A percentile compares a stretch with the other conserved stretches of the same genome.
These are phyloP conservation scores for Linnemannia hyalina DNA, from an alignment of 192 early-diverging fungal species.

Conservation along the genomic window DNA sequence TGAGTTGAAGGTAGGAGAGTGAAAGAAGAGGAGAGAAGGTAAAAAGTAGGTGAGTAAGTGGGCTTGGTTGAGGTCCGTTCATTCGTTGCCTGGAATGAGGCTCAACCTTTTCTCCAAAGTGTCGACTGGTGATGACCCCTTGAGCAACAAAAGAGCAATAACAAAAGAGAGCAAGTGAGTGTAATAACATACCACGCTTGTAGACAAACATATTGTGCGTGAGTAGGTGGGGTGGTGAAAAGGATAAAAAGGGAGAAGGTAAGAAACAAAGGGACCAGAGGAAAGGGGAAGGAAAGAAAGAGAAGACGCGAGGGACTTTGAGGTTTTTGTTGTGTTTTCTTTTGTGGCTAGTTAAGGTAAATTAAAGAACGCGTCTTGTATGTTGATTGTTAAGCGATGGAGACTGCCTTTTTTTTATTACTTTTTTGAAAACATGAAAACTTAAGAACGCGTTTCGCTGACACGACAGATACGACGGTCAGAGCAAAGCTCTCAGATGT, in stretches of 20 bases:
- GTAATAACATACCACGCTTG: conserved; percentile 36
- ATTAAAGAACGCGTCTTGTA: background rate
- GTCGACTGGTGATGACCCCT: background rate
- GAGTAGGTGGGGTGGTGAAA: background rate
- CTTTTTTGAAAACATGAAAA: background rate
- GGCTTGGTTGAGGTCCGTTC: background rate
- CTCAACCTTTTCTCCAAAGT: background rate
- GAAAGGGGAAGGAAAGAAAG: background rate
- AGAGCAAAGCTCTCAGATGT: background rate
- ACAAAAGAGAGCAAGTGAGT: background rate
- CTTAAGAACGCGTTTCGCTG: background rate
- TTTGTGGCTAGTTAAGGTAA: background rate
- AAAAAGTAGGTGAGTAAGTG: background rate
- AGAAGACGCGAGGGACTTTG: background rate
- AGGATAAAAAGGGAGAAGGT: background rate
- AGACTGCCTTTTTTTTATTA: background rate
- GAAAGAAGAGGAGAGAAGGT: background rate
- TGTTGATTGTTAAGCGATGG: background rate
- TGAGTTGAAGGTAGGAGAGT: background rate
- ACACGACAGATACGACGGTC: background rate
- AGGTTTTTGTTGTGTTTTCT: background rate
- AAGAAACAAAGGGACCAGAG: background rate
- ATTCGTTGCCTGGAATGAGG: background rate
- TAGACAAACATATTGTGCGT: conserved; percentile 44
- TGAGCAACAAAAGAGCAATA: background rate